Evolutionary conservation across 139 green algal genomes (phyloP).

Genomic region (Chlamydomonas sp.): DNA sequence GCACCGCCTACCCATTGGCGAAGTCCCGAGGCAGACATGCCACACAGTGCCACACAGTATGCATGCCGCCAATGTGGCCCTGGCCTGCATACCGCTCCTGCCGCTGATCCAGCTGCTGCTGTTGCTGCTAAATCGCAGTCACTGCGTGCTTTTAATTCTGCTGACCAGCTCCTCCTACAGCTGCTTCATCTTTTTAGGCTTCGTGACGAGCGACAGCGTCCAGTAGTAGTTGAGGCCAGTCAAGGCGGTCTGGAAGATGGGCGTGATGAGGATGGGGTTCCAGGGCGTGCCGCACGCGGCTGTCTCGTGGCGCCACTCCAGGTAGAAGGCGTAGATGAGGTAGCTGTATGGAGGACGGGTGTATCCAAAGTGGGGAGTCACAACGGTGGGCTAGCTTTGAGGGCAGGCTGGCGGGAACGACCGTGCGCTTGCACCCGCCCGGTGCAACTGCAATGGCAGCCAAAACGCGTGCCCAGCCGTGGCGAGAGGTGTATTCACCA

Average conservation of each 20-base stretch:
- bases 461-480: no score
- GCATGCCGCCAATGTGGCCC: no score
- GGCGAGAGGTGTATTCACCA: no score
- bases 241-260: conserved; percentile 53
- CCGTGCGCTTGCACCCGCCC: no score
- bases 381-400: no score
- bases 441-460: no score
- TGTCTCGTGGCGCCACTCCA: conserved; percentile 54
- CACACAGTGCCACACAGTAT: no score
- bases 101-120: background rate
- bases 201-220: conserved; percentile 48
- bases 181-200: conserved; percentile 33
- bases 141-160: background rate
- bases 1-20: no score
- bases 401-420: no score
- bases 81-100: no score
- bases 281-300: conserved; percentile 37
- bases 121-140: background rate
- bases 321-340: conserved; percentile 60
- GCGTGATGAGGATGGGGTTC: conserved; percentile 59
- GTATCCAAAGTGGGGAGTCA: no score
- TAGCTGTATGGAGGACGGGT: conserved; percentile 14
- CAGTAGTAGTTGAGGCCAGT: conserved; percentile 58
- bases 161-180: background rate
- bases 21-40: no score